Percentiles rank a stretch among this genome's conserved stretches.
phyloP scores from a whole-genome alignment of 306 rosid species.

The Mimosa bimucronata region DNA sequence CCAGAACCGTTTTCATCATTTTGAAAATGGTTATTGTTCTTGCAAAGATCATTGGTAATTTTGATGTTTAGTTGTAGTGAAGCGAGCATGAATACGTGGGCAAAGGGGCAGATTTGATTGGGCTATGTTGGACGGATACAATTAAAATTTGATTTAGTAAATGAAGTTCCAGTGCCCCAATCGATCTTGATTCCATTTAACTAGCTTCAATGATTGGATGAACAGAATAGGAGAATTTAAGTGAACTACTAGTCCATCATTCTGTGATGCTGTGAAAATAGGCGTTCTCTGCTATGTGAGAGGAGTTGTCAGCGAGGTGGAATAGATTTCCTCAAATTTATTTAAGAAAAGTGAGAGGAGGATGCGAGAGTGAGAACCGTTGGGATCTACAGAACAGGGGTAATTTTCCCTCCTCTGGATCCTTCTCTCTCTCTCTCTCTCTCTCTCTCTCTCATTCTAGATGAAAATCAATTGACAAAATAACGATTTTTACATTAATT shows the following conservation, averaged over 20 bases:
- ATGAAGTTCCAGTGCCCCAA: neutral
- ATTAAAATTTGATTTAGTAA: neutral
- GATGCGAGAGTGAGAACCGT: too few relatives aligned
- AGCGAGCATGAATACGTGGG: neutral
- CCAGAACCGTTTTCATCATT: conserved; percentile 64
- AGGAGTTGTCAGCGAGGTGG: neutral
- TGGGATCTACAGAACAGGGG: too few relatives aligned
- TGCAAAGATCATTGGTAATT: conserved; percentile 56
- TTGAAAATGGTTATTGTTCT: conserved; percentile 55
- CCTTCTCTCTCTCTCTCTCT: too few relatives aligned
- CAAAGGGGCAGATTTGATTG: neutral
- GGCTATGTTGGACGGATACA: neutral
- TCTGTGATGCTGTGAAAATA: neutral
- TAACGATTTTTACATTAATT: too few relatives aligned
- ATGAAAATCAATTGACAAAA: too few relatives aligned
- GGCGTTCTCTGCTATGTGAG: neutral
- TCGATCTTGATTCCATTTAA: neutral
- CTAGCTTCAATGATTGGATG: neutral
- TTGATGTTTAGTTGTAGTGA: conserved; percentile 7
- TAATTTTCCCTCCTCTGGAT: too few relatives aligned
- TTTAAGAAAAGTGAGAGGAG: neutral
- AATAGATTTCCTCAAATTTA: neutral
- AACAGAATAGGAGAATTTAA: neutral
- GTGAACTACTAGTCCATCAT: neutral
- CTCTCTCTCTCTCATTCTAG: too few relatives aligned